Evolutionary conservation across 331 rosid genomes (phyloP).

Genomic region (Quercus phellos): DNA sequence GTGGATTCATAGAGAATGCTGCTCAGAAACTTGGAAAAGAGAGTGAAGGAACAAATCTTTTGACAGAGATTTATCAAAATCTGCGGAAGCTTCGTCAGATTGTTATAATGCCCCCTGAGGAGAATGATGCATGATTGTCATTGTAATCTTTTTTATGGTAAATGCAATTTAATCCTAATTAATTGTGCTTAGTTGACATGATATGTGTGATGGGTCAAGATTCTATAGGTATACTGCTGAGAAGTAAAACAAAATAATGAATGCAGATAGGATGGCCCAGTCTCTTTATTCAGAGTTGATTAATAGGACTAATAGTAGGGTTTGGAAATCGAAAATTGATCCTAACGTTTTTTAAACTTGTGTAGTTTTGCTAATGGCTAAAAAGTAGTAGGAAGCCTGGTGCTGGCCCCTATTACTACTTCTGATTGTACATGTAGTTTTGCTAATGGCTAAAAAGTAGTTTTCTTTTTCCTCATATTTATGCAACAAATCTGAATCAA

Average conservation of each 20-base stretch:
- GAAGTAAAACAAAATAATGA: neutral
- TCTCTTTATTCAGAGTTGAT: neutral
- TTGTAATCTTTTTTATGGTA: slow-evolving; percentile 11
- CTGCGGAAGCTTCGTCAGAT: slow-evolving; percentile 37
- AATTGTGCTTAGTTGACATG: neutral
- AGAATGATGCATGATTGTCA: slow-evolving; percentile 11
- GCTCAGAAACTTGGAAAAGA: slow-evolving; percentile 33
- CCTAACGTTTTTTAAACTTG: neutral
- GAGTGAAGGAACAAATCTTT: slow-evolving; percentile 39
- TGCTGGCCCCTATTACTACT: neutral
- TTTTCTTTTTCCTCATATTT: neutral
- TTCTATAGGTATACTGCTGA: neutral
- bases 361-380: neutral
- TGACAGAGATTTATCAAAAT: slow-evolving; percentile 39
- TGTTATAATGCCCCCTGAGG: slow-evolving; percentile 23
- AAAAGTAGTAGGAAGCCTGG: neutral
- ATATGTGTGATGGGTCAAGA: neutral
- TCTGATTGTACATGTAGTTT: neutral
- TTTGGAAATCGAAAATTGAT: neutral
- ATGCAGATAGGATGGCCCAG: neutral
- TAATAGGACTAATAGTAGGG: neutral
- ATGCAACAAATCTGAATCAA: neutral
- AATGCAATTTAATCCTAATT: neutral
- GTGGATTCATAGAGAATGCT: slow-evolving; percentile 32
- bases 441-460: neutral